A percentile compares a stretch with the other conserved stretches of the same genome.
These are phyloP conservation scores for Xylaria acuta DNA, from an alignment of 495 filamentous ascomycete species.

Conservation along the genomic window DNA sequence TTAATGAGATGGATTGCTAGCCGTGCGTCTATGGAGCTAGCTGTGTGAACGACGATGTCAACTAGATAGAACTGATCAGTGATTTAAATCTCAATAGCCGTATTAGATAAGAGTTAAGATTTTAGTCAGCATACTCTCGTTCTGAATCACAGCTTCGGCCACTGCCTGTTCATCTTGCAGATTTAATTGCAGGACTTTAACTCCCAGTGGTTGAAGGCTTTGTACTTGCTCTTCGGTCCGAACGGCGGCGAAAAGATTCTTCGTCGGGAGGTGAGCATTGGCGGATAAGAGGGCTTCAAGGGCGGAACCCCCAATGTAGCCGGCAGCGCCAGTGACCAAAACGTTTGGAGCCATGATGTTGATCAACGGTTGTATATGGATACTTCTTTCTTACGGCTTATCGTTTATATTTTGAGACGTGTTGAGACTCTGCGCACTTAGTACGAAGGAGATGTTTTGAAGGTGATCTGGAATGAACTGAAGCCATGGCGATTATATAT, in stretches of 20 bases:
- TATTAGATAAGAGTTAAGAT: neutral
- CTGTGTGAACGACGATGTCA: slow-evolving; percentile 25
- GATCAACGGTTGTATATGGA: neutral
- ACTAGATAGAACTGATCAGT: slow-evolving; percentile 12
- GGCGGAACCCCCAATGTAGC: slow-evolving; percentile 44
- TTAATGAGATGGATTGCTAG: slow-evolving; percentile 36
- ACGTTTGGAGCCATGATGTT: slow-evolving; percentile 35
- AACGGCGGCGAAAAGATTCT: slow-evolving; percentile 36
- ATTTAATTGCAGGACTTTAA: slow-evolving; percentile 39
- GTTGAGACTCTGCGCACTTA: neutral
- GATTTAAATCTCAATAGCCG: neutral
- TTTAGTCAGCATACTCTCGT: slow-evolving; percentile 34
- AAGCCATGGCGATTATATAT: slow-evolving; percentile 1
- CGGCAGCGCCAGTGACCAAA: slow-evolving; percentile 43
- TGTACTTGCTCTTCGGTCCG: slow-evolving; percentile 39
- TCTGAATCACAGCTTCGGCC: slow-evolving; percentile 34
- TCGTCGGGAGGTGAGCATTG: slow-evolving; percentile 31
- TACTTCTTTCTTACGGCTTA: neutral
- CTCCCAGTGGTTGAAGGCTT: slow-evolving; percentile 32
- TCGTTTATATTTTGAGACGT: neutral
- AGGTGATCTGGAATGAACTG: neutral
- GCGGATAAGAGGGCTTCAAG: slow-evolving; percentile 36
- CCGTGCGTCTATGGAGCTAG: slow-evolving; percentile 36
- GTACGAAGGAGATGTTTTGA: neutral
- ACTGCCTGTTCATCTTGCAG: slow-evolving; percentile 37